These are phyloP conservation scores for Aphanomyces euteiches DNA, from an alignment of 352 stramenopile species.

Conservation along the genomic window DNA sequence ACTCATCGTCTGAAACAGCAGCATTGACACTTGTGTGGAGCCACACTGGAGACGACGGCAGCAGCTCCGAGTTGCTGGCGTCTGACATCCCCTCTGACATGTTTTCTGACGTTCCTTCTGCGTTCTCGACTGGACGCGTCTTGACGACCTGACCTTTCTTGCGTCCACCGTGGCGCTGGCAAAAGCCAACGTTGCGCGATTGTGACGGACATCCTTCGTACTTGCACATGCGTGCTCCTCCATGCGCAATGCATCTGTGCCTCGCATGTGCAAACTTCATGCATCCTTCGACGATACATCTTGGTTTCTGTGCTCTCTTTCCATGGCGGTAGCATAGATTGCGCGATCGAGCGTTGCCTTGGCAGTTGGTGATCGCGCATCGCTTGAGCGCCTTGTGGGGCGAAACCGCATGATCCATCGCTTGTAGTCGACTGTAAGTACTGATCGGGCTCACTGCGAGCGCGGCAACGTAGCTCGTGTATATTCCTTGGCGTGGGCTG, in stretches of 20 bases:
- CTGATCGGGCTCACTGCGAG: too few relatives aligned
- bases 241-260: conserved; percentile 18
- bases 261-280: conserved; percentile 12
- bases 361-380: background rate
- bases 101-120: too few relatives aligned
- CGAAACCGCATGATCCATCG: too few relatives aligned
- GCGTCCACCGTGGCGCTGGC: conserved; percentile 16
- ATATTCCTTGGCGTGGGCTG: too few relatives aligned
- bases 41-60: background rate
- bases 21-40: too few relatives aligned
- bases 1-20: too few relatives aligned
- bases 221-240: conserved; percentile 17
- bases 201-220: conserved; percentile 19
- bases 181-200: conserved; percentile 13
- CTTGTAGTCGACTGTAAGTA: too few relatives aligned
- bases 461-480: too few relatives aligned
- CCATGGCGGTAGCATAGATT: conserved; percentile 20
- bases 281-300: background rate
- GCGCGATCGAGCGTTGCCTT: background rate
- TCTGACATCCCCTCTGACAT: too few relatives aligned
- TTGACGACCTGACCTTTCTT: background rate
- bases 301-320: background rate
- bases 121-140: background rate
- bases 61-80: background rate
- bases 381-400: too few relatives aligned